Evolutionary conservation across 1,284 basidiomycete genomes (phyloP).

Genomic region (Laetiporus sulphureus): DNA sequence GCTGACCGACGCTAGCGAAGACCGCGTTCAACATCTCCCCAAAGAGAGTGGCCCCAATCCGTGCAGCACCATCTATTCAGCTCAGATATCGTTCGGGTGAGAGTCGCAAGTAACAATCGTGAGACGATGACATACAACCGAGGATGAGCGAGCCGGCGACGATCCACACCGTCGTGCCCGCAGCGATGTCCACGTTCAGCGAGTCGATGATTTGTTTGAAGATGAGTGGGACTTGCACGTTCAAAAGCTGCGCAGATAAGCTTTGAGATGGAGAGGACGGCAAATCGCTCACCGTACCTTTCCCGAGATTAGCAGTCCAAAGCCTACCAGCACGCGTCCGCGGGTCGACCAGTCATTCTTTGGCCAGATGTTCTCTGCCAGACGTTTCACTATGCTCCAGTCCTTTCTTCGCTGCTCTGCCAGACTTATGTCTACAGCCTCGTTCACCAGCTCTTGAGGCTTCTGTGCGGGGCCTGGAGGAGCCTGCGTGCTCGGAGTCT

Average conservation of each 20-base stretch:
- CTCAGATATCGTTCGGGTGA: no score
- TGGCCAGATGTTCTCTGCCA: constrained; percentile 71
- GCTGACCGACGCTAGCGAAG: constrained; percentile 94
- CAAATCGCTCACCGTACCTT: constrained; percentile 67
- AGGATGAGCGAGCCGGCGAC: constrained; percentile 85
- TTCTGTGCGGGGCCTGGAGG: not conserved
- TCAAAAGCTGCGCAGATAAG: constrained; percentile 48
- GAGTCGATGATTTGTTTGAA: constrained; percentile 92
- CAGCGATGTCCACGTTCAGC: constrained; percentile 79
- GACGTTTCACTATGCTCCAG: constrained; percentile 58
- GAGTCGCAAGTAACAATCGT: no score
- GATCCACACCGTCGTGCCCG: constrained; percentile 82
- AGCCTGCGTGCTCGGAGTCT: not conserved
- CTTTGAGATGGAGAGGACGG: not conserved
- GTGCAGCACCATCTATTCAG: constrained; percentile 77
- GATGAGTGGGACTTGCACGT: constrained; percentile 95
- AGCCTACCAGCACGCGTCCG: constrained; percentile 78
- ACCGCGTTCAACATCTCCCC: constrained; percentile 93
- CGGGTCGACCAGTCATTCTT: constrained; percentile 70
- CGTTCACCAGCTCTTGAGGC: not conserved
- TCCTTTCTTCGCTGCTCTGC: constrained; percentile 58
- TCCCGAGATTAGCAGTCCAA: constrained; percentile 76
- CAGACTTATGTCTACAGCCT: constrained; percentile 15
- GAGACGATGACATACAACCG: constrained; percentile 63
- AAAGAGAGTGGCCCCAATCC: constrained; percentile 86